Evolutionary conservation across 768 basidiomycete genomes (phyloP).

Genomic region (Agrocybe chaxingu): DNA sequence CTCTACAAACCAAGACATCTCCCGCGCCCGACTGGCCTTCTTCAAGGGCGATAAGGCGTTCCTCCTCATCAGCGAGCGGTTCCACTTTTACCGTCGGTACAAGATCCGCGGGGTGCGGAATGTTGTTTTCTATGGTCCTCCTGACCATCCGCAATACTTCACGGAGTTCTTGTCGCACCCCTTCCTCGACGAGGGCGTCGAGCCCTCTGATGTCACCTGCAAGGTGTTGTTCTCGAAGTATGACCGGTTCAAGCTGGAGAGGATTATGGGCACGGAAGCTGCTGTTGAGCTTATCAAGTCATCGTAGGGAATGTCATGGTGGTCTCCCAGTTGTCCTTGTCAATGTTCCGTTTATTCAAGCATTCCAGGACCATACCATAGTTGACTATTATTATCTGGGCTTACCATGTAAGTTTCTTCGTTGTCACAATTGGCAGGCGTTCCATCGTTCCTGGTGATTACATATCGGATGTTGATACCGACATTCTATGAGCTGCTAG

Average conservation of each 20-base stretch:
- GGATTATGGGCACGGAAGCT: slow-evolving; percentile 65
- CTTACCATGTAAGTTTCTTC: not conserved
- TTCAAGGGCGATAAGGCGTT: slow-evolving; percentile 85
- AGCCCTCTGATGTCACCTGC: slow-evolving; percentile 79
- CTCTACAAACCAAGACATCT: slow-evolving; percentile 91
- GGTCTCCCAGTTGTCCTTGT: not conserved
- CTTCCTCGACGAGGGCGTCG: slow-evolving; percentile 88
- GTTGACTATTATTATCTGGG: too few relatives aligned
- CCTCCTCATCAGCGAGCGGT: slow-evolving; percentile 92
- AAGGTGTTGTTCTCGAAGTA: slow-evolving; percentile 84
- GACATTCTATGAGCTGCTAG: too few relatives aligned
- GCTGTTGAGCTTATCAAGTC: slow-evolving; percentile 41
- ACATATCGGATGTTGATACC: too few relatives aligned
- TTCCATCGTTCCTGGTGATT: too few relatives aligned
- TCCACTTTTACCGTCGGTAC: slow-evolving; percentile 98
- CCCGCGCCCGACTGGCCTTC: slow-evolving; percentile 89
- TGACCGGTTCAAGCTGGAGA: slow-evolving; percentile 84
- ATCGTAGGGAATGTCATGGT: slow-evolving; percentile 13
- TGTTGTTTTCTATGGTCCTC: slow-evolving; percentile 89
- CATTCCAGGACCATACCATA: too few relatives aligned
- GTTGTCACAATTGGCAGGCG: too few relatives aligned
- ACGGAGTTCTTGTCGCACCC: slow-evolving; percentile 87
- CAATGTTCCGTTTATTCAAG: too few relatives aligned
- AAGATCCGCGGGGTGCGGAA: slow-evolving; percentile 92
- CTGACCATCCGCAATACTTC: slow-evolving; percentile 90